Evolutionary conservation across 139 green algal genomes (phyloP).

Genomic region (Parachlorella kessleri): DNA sequence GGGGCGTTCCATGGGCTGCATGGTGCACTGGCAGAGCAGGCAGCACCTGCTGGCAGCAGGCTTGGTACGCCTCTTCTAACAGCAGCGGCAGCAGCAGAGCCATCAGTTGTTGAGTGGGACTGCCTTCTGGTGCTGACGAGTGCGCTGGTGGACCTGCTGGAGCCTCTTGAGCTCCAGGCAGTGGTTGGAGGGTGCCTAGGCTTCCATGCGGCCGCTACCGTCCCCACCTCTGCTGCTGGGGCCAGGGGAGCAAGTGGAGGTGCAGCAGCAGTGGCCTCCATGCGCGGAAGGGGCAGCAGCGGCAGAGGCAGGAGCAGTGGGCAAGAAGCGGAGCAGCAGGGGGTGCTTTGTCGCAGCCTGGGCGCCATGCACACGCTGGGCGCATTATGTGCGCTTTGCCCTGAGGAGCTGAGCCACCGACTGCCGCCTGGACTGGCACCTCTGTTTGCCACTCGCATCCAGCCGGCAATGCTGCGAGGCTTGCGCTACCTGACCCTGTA

Average conservation of each 20-base stretch:
- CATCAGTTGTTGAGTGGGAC: constrained; percentile 11
- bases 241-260: too few species aligned
- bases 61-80: too few species aligned
- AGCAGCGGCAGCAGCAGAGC: background rate
- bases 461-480: constrained; percentile 1
- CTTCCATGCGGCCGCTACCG: background rate
- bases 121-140: constrained; percentile 23
- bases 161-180: constrained; percentile 25
- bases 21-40: constrained; percentile 15
- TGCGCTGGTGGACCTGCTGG: constrained; percentile 18
- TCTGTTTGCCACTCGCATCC: constrained; percentile 4
- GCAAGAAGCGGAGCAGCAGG: background rate
- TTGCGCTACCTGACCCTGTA: constrained; percentile 8
- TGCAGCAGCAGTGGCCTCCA: too few species aligned
- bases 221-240: too few species aligned
- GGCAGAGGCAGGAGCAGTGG: background rate
- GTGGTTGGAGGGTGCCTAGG: constrained; percentile 5
- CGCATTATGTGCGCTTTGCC: constrained; percentile 4
- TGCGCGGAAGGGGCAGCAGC: background rate
- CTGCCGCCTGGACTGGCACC: constrained; percentile 4
- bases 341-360: constrained; percentile 18
- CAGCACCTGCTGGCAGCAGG: constrained; percentile 1
- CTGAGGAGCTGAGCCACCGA: background rate
- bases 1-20: background rate
- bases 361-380: constrained; percentile 15